Base-by-base conservation (phyloP, 108 stramenopile species). In the Pseudonitzschia pungens region DNA sequence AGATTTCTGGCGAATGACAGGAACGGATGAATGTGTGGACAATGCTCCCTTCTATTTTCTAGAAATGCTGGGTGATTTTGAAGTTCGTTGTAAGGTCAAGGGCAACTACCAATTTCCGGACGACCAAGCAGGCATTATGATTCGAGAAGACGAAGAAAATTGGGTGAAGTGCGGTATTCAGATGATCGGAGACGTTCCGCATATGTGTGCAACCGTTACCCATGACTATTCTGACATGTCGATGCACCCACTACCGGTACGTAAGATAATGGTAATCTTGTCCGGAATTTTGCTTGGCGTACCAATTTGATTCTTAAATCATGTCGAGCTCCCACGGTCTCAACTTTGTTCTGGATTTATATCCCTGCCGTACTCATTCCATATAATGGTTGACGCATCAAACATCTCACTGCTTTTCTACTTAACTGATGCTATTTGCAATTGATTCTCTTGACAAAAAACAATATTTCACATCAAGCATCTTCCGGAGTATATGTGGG, bases 41-140 rank as follows among this genome's bases (percentile, higher is more conserved):
- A 77, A 80, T 63, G 79, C 79, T 16, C 79, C 83, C 36, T 84
- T 84, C 58, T 80, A 80, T 48, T 84, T 60, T 56, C 73, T 74
- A 18, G 77, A 80, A 57, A 76, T 80, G 4, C 57, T 69, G 27
- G 83, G 83, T 4, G 83, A 84, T 65, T 84, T 84, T 72, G 83
- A 84, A 63, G 83, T 84, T 18, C 72, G 72, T 27, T 70, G 71
- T 43, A 77, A 81, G 41, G 69, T 85, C n/a, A 65, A 68, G 21
- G 84, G 70, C 16, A 69, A 72, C 60, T 81, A 77, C 57, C 74
- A 67, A 50, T 74, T 32, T 36, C 76, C 73, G 12, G 79, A 80
- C 51, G 83, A 84, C 54, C 80, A 84, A 67, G 83, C 83, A 15
- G 83, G 83, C 10, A 54, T 84, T 43, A 84, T 84, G 83, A 67